Conservation (phyloP, 108 stramenopile species). For the Skeletonema potamos region DNA sequence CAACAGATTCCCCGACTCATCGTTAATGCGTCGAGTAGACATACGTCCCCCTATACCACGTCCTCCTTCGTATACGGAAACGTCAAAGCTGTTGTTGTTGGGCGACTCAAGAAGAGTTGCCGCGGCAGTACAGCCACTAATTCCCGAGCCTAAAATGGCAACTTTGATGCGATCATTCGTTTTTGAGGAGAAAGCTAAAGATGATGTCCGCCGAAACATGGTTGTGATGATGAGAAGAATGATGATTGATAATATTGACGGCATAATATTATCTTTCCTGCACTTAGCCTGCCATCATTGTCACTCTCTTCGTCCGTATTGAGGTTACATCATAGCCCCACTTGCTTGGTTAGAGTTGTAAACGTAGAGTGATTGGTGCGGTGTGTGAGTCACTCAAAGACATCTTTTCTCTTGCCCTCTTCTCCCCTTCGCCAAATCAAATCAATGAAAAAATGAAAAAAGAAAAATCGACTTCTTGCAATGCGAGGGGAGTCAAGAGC, state of each 20-base stretch:
- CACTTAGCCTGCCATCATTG: no score
- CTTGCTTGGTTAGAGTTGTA: no score
- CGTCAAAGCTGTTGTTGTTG: conserved; percentile 6
- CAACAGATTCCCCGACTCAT: not conserved
- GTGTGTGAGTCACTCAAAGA: no score
- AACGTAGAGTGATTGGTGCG: no score
- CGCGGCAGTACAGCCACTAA: conserved; percentile 35
- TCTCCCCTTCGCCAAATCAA: no score
- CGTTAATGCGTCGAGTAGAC: conserved; percentile 22
- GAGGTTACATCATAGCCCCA: no score
- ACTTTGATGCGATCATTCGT: conserved; percentile 15
- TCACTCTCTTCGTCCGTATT: no score
- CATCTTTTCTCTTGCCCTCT: no score
- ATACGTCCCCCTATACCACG: conserved; percentile 42
- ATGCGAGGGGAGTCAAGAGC: no score
- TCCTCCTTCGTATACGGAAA: conserved; percentile 38
- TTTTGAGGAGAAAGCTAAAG: not conserved
- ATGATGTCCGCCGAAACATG: not conserved
- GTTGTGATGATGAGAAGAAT: not conserved
- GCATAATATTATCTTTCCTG: not conserved
- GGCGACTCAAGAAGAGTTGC: conserved; percentile 18
- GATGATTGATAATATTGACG: not conserved
- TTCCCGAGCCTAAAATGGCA: conserved; percentile 37
- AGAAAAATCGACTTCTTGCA: no score
- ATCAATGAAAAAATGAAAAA: no score